Evolutionary conservation across 2,329 filamentous ascomycete species (phyloP).

Genomic region (Esteya vermicola): DNA sequence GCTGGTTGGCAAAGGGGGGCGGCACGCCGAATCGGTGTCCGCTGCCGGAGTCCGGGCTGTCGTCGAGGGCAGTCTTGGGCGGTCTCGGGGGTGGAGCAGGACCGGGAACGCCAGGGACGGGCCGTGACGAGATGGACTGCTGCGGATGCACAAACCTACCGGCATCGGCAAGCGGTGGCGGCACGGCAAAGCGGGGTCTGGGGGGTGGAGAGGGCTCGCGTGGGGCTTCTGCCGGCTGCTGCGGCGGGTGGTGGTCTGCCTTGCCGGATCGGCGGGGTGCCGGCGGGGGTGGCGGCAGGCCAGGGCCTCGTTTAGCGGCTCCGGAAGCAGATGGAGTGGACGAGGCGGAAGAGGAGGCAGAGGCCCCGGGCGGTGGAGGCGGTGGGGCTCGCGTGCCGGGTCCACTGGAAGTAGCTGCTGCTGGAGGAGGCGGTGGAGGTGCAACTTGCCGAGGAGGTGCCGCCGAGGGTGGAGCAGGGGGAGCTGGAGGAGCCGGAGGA

Average conservation of each 20-base stretch:
- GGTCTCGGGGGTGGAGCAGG: slow-evolving; percentile 56
- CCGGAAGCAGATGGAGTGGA: slow-evolving; percentile 20
- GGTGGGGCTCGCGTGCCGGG: slow-evolving; percentile 19
- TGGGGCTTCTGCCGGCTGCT: slow-evolving; percentile 41
- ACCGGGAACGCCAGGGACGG: slow-evolving; percentile 32
- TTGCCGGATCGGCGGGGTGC: slow-evolving; percentile 46
- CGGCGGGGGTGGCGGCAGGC: slow-evolving; percentile 40
- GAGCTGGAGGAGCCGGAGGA: slow-evolving; percentile 1
- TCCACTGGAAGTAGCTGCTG: neutral
- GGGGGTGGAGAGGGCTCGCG: slow-evolving; percentile 61
- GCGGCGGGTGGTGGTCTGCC: slow-evolving; percentile 23
- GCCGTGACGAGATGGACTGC: slow-evolving; percentile 28
- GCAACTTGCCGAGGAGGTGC: slow-evolving; percentile 19
- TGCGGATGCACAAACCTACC: slow-evolving; percentile 62
- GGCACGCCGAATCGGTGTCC: slow-evolving; percentile 58
- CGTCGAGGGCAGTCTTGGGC: slow-evolving; percentile 57
- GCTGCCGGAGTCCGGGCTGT: slow-evolving; percentile 37
- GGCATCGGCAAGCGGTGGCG: slow-evolving; percentile 78
- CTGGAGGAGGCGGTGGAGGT: slow-evolving; percentile 20
- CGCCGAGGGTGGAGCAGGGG: neutral
- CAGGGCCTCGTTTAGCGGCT: slow-evolving; percentile 24
- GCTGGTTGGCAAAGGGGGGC: slow-evolving; percentile 59
- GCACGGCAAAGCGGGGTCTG: slow-evolving; percentile 65
- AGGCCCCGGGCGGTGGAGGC: slow-evolving; percentile 24
- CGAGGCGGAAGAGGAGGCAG: slow-evolving; percentile 11